These are phyloP conservation scores for Oidiodendron maius DNA, from an alignment of 495 filamentous ascomycete species.

Conservation along the genomic window DNA sequence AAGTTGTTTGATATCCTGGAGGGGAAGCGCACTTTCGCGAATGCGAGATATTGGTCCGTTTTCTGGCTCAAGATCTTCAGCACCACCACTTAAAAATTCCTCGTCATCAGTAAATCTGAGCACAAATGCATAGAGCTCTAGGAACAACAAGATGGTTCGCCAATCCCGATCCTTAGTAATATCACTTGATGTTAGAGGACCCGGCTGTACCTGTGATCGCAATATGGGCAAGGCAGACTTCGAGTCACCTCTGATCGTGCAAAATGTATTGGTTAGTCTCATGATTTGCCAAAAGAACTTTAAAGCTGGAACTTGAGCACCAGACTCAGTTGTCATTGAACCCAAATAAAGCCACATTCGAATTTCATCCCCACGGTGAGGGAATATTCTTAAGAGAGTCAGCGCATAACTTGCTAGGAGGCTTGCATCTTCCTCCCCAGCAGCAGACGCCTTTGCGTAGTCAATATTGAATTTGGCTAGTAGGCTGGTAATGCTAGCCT, in stretches of 20 bases:
- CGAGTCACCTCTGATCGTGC: constrained; percentile 54
- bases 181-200: constrained; percentile 12
- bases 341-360: constrained; percentile 91
- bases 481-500: constrained; percentile 56
- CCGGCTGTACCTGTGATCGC: constrained; percentile 28
- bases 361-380: constrained; percentile 77
- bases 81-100: constrained; percentile 54
- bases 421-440: constrained; percentile 53
- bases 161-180: constrained; percentile 62
- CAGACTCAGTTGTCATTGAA: constrained; percentile 48
- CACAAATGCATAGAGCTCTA: constrained; percentile 91
- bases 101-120: constrained; percentile 92
- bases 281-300: constrained; percentile 87
- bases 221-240: constrained; percentile 51
- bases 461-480: constrained; percentile 36
- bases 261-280: constrained; percentile 59
- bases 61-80: constrained; percentile 12
- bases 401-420: constrained; percentile 82
- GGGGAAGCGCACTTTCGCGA: constrained; percentile 61
- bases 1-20: constrained; percentile 67
- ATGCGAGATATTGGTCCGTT: constrained; percentile 35
- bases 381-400: constrained; percentile 82
- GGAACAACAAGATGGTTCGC: constrained; percentile 82
- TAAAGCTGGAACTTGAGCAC: constrained; percentile 57
- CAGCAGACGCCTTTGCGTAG: constrained; percentile 26